Base-by-base conservation (phyloP, 768 basidiomycete species). In the Rhizopogon roseolus region DNA sequence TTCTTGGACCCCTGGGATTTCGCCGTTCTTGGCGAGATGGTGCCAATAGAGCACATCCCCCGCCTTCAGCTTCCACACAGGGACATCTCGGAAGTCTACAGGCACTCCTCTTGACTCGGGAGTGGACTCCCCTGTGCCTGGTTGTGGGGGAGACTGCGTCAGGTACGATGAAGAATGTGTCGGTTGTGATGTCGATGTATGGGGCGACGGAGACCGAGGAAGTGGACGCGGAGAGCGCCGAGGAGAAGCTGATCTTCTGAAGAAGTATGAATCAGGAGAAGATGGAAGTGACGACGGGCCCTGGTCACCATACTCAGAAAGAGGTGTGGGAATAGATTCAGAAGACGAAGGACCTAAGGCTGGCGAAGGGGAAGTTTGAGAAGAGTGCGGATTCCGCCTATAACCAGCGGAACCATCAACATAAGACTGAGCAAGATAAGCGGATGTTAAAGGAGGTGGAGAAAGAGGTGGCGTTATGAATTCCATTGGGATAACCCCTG, bases 31-130 rank as follows among this genome's bases (percentile, higher is more conserved):
- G 45, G 76, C 67, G 54, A 90, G 82, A 59, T 90, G 84, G 64
- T 90, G 87, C 88, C 88, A 91, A 62, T 78, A 88, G 16, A 90
- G 71, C 9, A 81, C 63, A 56, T 88, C 86, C 19, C 88, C 88
- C 9, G 75, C 71, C 60, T 71, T 74, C 32, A 85, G 77, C 45
- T 67, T 73, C 53, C 70, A 71, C 37, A 68, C 66, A 53, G 49
- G 54, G 38, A 74, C 62, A 51, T 80, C 77, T 56, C 72, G 71
- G 54, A 71, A 71, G 53, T 79, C 76, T 53, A 67, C 57, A 58
- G 69, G 62, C 42, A 65, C 49, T 42, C 62, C 58, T 19, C 57
- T 66, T 32, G 71, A 52, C 42, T 66, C 67, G 28, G 59, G 55
- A 11, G 53, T 54, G 7, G 52, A 36, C 16, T 49, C 53, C 51